These are phyloP conservation scores for Populus ilicifolia DNA, from an alignment of 345 rosid genomes.

Conservation along the genomic window DNA sequence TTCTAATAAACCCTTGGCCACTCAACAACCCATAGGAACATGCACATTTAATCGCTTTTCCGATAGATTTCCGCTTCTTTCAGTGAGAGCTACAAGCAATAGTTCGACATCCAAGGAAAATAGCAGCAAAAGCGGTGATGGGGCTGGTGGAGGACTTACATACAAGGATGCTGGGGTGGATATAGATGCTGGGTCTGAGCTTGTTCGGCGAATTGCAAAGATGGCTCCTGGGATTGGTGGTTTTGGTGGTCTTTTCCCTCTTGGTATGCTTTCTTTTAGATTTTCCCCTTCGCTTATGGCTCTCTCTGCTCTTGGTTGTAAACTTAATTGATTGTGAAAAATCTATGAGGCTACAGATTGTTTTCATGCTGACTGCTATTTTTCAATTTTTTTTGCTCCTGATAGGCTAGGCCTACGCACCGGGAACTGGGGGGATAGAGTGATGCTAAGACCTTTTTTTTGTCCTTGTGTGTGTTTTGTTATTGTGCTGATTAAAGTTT, in stretches of 20 bases:
- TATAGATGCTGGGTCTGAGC: slow-evolving; percentile 90
- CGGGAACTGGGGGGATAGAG: not conserved
- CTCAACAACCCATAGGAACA: not conserved
- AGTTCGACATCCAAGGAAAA: not conserved
- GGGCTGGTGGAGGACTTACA: slow-evolving; percentile 39
- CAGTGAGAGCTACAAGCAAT: not conserved
- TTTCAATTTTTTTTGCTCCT: too few relatives aligned
- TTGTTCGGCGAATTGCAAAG: slow-evolving; percentile 72
- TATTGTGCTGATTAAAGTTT: slow-evolving; percentile 1
- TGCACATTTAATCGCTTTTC: slow-evolving; percentile 2
- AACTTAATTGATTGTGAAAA: not conserved
- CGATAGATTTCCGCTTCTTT: not conserved
- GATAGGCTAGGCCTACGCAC: not conserved
- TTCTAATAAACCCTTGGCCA: not conserved
- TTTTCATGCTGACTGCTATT: not conserved
- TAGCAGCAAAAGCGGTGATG: not conserved
- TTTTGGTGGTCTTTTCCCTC: slow-evolving; percentile 83
- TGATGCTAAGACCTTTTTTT: not conserved
- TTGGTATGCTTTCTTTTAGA: slow-evolving; percentile 42
- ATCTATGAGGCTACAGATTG: not conserved
- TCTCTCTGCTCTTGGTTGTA: not conserved
- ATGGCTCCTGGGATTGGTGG: slow-evolving; percentile 96
- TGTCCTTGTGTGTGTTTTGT: not conserved
- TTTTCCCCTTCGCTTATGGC: not conserved
- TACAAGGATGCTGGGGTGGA: slow-evolving; percentile 91